Percentiles rank a stretch among this genome's conserved stretches.
Evolutionary conservation across 768 basidiomycete genomes (phyloP).

Genomic region (Amanita subjunquillea): DNA sequence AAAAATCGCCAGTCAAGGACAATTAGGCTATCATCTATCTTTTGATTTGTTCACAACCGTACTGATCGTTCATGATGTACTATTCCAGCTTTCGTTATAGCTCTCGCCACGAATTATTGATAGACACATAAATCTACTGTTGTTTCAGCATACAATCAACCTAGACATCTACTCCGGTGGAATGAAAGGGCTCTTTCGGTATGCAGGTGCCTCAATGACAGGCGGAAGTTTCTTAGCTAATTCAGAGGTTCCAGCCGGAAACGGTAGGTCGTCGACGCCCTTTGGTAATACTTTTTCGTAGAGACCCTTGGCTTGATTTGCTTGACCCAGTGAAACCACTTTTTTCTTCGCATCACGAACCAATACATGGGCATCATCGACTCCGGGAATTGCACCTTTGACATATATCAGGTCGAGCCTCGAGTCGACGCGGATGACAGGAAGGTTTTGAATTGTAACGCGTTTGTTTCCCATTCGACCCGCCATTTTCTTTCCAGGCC

Average conservation of each 20-base stretch:
- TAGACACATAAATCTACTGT: background rate
- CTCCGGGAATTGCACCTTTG: conserved; percentile 83
- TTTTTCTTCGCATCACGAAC: conserved; percentile 89
- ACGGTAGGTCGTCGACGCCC: conserved; percentile 78
- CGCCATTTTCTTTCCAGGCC: conserved; percentile 98
- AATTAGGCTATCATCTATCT: background rate
- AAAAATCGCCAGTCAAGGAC: conserved; percentile 17
- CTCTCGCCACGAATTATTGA: background rate
- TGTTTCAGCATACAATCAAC: background rate
- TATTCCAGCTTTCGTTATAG: background rate
- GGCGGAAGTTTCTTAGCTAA: conserved; percentile 57
- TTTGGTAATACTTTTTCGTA: conserved; percentile 74
- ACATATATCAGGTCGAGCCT: conserved; percentile 84
- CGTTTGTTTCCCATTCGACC: conserved; percentile 83
- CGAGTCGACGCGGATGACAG: conserved; percentile 83
- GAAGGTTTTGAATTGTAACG: conserved; percentile 79
- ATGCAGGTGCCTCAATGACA: conserved; percentile 61
- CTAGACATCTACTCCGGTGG: conserved; percentile 39
- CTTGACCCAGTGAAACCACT: conserved; percentile 46
- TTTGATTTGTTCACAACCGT: background rate
- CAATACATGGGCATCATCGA: conserved; percentile 80
- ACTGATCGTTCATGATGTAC: background rate
- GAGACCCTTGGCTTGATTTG: conserved; percentile 60
- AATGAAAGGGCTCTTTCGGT: conserved; percentile 69
- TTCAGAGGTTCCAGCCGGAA: conserved; percentile 82